Conservation (phyloP, 2,329 filamentous ascomycete genomes). For the Epichloe coenophiala region DNA sequence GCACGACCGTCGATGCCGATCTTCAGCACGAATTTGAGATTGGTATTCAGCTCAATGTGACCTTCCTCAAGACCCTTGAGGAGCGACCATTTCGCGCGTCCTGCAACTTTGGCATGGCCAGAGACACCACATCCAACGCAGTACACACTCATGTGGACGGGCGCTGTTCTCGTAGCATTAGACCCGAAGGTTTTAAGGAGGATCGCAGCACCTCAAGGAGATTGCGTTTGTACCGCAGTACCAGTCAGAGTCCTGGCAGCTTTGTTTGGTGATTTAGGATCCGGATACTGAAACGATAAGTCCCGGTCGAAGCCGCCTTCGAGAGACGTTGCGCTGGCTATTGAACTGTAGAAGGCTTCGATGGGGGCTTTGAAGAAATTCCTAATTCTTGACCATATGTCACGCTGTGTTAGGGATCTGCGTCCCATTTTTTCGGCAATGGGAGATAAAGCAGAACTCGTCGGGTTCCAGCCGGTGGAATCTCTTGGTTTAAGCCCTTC, state of each 20-base stretch:
- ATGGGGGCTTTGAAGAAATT: not conserved
- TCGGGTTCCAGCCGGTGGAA: not conserved
- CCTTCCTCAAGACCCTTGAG: slow-evolving; percentile 12
- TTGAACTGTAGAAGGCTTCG: not conserved
- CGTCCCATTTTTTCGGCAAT: not conserved
- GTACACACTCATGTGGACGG: not conserved
- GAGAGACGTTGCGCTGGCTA: slow-evolving; percentile 4
- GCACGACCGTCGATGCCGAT: slow-evolving; percentile 18
- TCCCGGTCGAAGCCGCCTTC: slow-evolving; percentile 6
- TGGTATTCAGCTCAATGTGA: slow-evolving; percentile 2
- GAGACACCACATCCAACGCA: slow-evolving; percentile 4
- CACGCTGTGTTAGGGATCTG: slow-evolving; percentile 3
- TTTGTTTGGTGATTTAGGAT: slow-evolving; percentile 1
- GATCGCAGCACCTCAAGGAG: slow-evolving; percentile 3
- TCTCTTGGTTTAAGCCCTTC: not conserved
- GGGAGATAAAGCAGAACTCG: not conserved
- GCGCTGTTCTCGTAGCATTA: not conserved
- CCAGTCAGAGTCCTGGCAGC: not conserved
- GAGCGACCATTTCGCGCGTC: slow-evolving; percentile 3
- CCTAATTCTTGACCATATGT: slow-evolving; percentile 1
- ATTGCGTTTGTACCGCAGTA: not conserved
- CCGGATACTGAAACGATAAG: slow-evolving; percentile 10
- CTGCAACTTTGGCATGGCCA: slow-evolving; percentile 1
- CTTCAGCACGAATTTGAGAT: slow-evolving; percentile 14
- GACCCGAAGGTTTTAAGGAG: slow-evolving; percentile 1